Conservation (phyloP, 192 early-diverging fungal species). For the Backusella sp. region DNA sequence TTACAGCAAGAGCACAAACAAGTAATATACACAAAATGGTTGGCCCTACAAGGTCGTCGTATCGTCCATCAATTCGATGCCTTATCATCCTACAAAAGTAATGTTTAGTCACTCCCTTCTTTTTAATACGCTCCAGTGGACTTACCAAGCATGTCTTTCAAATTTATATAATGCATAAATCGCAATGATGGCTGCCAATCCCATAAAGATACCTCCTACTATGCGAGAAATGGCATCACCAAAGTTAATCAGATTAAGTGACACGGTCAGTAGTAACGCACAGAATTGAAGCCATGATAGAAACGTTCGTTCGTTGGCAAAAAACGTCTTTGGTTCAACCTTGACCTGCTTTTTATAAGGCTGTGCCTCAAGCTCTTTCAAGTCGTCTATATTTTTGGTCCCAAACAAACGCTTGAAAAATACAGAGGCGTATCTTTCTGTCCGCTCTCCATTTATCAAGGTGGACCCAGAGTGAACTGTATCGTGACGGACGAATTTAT, state of each 20-base stretch:
- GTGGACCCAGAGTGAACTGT: too few relatives aligned
- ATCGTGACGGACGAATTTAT: neutral
- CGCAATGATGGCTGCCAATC: neutral
- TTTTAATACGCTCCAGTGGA: neutral
- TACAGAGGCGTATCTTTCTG: neutral
- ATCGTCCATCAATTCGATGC: slow-evolving; percentile 48
- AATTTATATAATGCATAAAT: slow-evolving; percentile 23
- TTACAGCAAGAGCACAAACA: slow-evolving; percentile 50
- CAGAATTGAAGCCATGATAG: slow-evolving; percentile 78
- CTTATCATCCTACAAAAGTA: slow-evolving; percentile 18
- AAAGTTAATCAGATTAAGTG: slow-evolving; percentile 73
- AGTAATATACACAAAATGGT: slow-evolving; percentile 67
- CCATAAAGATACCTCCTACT: slow-evolving; percentile 52
- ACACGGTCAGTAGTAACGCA: slow-evolving; percentile 62
- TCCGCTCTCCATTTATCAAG: too few relatives aligned
- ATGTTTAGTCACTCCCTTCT: too few relatives aligned
- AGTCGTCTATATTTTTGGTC: too few relatives aligned
- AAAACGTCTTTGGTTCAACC: slow-evolving; percentile 83
- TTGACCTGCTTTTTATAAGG: slow-evolving; percentile 41
- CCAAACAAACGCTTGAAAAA: neutral
- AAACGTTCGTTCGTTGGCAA: slow-evolving; percentile 88
- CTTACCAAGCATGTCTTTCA: slow-evolving; percentile 20
- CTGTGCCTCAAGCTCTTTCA: neutral
- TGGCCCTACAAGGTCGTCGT: slow-evolving; percentile 75
- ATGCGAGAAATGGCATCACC: slow-evolving; percentile 49